These are phyloP conservation scores for Xylaria sp. DNA, from an alignment of 495 filamentous ascomycete species.

Conservation along the genomic window DNA sequence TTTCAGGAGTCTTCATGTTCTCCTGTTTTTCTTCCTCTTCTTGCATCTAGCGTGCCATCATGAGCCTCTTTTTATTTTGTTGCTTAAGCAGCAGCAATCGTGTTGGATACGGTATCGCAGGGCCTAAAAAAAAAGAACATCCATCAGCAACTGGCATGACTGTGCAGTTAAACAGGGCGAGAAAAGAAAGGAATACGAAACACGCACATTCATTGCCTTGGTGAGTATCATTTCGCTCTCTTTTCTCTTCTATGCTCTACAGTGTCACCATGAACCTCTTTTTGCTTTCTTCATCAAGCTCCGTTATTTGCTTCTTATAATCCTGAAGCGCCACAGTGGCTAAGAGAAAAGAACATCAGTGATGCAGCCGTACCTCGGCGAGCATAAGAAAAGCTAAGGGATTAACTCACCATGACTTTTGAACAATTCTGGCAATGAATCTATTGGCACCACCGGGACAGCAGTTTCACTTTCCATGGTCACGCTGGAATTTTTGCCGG, in stretches of 20 bases:
- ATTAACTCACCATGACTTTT: no score
- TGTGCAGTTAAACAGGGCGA: not conserved
- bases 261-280: not conserved
- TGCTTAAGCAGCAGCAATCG: not conserved
- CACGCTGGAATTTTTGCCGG: constrained; percentile 55
- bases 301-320: no score
- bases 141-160: no score
- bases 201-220: not conserved
- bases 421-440: no score
- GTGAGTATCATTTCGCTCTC: not conserved
- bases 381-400: no score
- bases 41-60: not conserved
- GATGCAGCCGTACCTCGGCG: no score
- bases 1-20: not conserved
- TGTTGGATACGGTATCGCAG: not conserved
- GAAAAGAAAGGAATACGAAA: not conserved
- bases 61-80: not conserved
- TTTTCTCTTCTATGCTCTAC: not conserved
- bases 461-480: constrained; percentile 47
- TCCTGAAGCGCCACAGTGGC: no score
- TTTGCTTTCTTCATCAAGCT: not conserved
- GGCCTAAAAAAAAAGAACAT: no score
- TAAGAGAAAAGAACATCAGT: no score
- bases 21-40: not conserved
- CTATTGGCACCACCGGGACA: no score